Base-by-base conservation (phyloP, 2,329 filamentous ascomycete genomes). In the Fusarium transvaalense region DNA sequence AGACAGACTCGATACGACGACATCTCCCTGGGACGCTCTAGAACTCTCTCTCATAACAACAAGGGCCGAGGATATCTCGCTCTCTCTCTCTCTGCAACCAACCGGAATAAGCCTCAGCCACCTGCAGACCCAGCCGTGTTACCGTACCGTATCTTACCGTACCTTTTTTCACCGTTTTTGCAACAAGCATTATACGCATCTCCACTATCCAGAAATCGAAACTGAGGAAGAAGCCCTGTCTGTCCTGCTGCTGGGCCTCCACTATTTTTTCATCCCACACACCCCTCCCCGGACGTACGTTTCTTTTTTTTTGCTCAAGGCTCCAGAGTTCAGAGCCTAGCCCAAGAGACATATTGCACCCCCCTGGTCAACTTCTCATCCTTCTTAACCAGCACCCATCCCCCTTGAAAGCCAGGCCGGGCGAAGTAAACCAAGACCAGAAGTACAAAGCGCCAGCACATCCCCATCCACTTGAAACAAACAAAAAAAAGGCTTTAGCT, bases 81-180 rank as follows among this genome's bases (percentile, higher is more conserved):
- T n/a, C n/a, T n/a, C n/a, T 19, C 31, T 45, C 57, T 56, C 15
- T 47, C 71, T 65, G 52, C 71, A 62, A 59, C 64, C 61, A 61
- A 64, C 61, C 61, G 43, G 61, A 69, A 66, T 74, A 74, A 73
- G 72, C 68, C 71, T 74, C 70, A 73, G 70, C 72, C 72, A 72
- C 66, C 66, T 71, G 15, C 39, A 42, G 39, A 34, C n/a, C n/a
- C n/a, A n/a, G 45, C 45, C 31, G 45, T 37, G 58, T 51, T 61
- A 55, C 59, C 50, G 45, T 61, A 54, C 58, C 27, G 35, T 45
- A 54, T 31, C 32, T 31, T 35, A 41, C 35, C 39, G 46, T 61
- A 61, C 13, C 58, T 23, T 43, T 52, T 17, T 31, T n/a, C n/a
- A 23, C 37, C 45, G 19, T 27, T 56, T 42, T 23, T 12, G 21